phyloP scores from a whole-genome alignment of 805 yeast species.

The Sungouiella thailandica region DNA sequence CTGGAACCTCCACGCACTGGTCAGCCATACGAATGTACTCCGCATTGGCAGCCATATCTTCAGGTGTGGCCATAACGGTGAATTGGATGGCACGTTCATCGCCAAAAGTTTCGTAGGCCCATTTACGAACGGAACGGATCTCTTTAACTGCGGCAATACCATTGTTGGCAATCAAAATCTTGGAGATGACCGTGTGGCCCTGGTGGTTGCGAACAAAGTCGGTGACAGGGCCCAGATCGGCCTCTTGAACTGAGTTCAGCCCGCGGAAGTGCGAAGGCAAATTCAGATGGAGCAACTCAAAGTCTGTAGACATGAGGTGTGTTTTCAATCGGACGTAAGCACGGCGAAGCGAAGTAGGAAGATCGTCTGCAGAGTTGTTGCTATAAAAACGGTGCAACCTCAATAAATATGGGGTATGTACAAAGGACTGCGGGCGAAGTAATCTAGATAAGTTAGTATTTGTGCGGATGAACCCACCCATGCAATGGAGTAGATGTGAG shows the following conservation, averaged over 20 bases:
- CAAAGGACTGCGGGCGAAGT: neutral
- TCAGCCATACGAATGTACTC: constrained; percentile 99
- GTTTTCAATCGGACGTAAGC: neutral
- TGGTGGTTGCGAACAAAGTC: constrained; percentile 81
- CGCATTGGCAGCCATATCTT: constrained; percentile 92
- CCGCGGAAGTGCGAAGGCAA: constrained; percentile 80
- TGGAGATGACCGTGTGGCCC: constrained; percentile 93
- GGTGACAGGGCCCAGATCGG: constrained; percentile 73
- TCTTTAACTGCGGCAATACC: constrained; percentile 99
- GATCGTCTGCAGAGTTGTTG: neutral
- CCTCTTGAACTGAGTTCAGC: constrained; percentile 66
- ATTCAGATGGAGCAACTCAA: constrained; percentile 15
- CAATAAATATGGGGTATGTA: neutral
- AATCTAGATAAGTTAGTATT: constrained; percentile 1
- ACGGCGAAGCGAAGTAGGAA: neutral
- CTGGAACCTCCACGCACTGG: constrained; percentile 96
- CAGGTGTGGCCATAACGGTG: constrained; percentile 99
- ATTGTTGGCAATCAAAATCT: constrained; percentile 90
- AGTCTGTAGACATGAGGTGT: constrained; percentile 12
- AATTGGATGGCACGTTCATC: constrained; percentile 90
- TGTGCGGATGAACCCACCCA: no score
- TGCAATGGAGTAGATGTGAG: no score
- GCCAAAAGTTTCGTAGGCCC: constrained; percentile 99
- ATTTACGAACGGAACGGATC: constrained; percentile 93
- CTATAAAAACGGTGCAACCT: neutral